Base-by-base conservation (phyloP, 495 filamentous ascomycete species). In the Aspergillus diversus region DNA sequence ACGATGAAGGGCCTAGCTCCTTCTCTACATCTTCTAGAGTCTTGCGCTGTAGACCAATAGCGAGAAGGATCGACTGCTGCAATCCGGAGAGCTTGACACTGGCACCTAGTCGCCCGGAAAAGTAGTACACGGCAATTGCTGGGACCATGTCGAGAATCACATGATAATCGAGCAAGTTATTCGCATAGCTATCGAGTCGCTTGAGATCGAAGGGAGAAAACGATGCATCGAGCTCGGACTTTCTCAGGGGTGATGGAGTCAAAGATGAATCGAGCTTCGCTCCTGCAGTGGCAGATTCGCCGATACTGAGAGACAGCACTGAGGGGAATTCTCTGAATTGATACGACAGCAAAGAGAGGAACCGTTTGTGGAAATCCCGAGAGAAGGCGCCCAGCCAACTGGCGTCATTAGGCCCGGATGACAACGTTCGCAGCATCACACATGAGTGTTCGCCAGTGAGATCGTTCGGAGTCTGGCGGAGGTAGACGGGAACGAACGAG, bases 361-460 rank as follows among this genome's bases (percentile, higher is more conserved):
- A 97, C 33, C 96, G 87, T 59, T 85, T 86, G 65, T 97, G 94
- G 84, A 97, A 99, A 74, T 99, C 96, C 52, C 86, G 86, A 7
- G 94, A 82, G 69, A 93, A 99, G 8, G 92, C 92, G 39, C 90
- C 91, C 12, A 97, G 83, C 95, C 96, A 98, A 66, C 81, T 83
- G 50, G 79, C 81, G 65, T 97, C 92, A 50, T 82, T 84, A 48
- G 79, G 80, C 46, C 86, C 83, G 31, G 80, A 78, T 35, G 79
- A 76, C 31, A 87, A 79, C 5, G 90, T 88, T 56, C 91, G 87
- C 35, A 99, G 84, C 96, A 99, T 99, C 37, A 99, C 93, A 73
- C 93, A 97, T 0, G 94, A 93, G 69, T 99, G 94, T 78, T 99
- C 96, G 63, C 96, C 96, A 0, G 95, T 99, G 32, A 99, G 83